Evolutionary conservation across 2,329 filamentous ascomycete genomes (phyloP), one percentile per base, ranked within the genome.

Genomic region (Aspergillus persii): DNA sequence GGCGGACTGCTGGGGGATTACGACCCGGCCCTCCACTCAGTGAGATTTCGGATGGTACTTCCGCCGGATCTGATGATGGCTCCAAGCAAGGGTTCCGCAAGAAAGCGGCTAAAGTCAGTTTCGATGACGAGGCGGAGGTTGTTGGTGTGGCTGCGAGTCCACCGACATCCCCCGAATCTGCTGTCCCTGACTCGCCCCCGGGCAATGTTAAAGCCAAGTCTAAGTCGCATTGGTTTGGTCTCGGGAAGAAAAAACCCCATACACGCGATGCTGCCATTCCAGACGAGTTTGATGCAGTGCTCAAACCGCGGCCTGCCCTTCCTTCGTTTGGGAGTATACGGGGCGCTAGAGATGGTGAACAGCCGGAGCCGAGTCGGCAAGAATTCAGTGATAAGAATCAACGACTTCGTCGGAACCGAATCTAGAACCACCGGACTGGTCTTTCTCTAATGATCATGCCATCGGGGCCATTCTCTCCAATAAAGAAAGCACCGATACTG

Each of bases 61-160:
- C 84, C 5, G 70, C 75, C 18, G 72, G 71, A 41, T 81, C 79
- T 3, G 77, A 79, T 46, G 79, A 82, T 50, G 76, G 77, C 8
- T 66, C 62, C 27, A 74, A 71, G 39, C 46, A 72, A 15, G 71
- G 66, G 23, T 76, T 76, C 60, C 83, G 80, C 63, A 86, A 82
- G 72, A 85, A 83, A 68, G 74, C 74, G 31, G 79, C 79, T 3
- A 79, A 85, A 55, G 85, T 88, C 54, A 96, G 92, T 76, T 97
- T 88, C 64, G 85, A 87, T 58, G 84, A 86, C 48, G 80, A 82
- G 50, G 76, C 82, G 4, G 77, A 82, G 56, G 68, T 82, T 29
- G 77, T 83, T 30, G 80, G 79, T 23, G 70, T 78, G 18, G 73
- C 75, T 30, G 74, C 76, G 8, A 78, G 75, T 36, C 73, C 76